phyloP scores from a whole-genome alignment of 495 filamentous ascomycete species.

The Recurvomyces mirabilis region DNA sequence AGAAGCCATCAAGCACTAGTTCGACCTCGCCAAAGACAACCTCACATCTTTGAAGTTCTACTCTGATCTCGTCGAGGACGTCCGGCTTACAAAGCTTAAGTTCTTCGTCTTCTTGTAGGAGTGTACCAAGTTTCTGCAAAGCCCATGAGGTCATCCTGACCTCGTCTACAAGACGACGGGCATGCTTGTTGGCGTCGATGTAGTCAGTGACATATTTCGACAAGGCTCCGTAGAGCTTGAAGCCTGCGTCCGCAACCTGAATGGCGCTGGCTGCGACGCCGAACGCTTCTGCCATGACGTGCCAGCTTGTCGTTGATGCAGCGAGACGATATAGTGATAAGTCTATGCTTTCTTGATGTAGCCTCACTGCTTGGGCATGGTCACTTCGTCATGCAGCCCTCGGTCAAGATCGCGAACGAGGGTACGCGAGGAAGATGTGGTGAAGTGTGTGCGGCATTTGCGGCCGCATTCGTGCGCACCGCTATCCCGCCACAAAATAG shows the following conservation, averaged over 20 bases:
- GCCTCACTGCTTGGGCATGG: no score
- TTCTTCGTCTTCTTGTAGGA: neutral
- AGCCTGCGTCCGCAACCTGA: neutral
- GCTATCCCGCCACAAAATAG: no score
- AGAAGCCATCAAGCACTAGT: neutral
- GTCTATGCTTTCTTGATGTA: no score
- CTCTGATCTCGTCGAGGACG: neutral
- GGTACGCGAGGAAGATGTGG: no score
- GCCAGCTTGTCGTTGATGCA: neutral
- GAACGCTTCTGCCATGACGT: neutral
- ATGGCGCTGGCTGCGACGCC: neutral
- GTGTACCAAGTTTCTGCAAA: neutral
- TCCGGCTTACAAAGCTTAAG: slow-evolving; percentile 1
- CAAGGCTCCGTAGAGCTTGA: slow-evolving; percentile 1
- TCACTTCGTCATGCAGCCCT: no score
- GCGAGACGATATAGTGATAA: no score
- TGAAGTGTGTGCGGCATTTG: no score
- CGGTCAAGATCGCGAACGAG: no score
- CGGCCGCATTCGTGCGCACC: no score
- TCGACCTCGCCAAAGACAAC: neutral
- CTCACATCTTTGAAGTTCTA: neutral
- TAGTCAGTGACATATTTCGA: slow-evolving; percentile 1
- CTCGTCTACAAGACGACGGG: neutral
- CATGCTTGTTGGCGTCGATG: neutral
- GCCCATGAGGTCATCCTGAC: neutral